These are phyloP conservation scores for Coemansia sp. DNA, from an alignment of 192 early-diverging fungal genomes.

Conservation along the genomic window DNA sequence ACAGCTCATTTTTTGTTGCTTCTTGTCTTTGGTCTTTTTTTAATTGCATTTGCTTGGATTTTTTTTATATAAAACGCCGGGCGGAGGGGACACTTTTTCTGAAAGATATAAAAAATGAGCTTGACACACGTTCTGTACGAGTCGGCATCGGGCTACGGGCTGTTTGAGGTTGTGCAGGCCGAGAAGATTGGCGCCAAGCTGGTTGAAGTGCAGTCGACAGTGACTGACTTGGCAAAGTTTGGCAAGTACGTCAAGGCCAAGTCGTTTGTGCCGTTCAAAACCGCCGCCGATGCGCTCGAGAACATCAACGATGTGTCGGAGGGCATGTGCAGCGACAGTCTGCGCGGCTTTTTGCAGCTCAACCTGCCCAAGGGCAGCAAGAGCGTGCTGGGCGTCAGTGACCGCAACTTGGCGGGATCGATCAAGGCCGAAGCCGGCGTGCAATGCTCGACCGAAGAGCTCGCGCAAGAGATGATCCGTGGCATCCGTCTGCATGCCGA, in stretches of 20 bases:
- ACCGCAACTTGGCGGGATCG: constrained; percentile 77
- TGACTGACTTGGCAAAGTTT: constrained; percentile 86
- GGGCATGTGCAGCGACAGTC: constrained; percentile 83
- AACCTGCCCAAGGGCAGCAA: constrained; percentile 82
- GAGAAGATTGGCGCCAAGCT: constrained; percentile 97
- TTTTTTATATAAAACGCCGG: background rate
- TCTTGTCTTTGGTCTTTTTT: background rate
- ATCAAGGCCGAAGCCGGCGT: constrained; percentile 65
- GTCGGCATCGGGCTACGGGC: constrained; percentile 93
- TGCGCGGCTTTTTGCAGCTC: constrained; percentile 93
- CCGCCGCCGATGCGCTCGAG: constrained; percentile 94
- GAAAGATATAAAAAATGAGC: constrained; percentile 10
- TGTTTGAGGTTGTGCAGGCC: constrained; percentile 89
- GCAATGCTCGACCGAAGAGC: constrained; percentile 79
- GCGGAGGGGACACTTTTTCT: background rate
- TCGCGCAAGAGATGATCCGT: constrained; percentile 87
- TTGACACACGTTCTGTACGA: constrained; percentile 78
- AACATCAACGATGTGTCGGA: constrained; percentile 99
- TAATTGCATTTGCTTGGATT: background rate
- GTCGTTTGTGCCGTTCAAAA: constrained; percentile 97
- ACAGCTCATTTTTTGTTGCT: background rate
- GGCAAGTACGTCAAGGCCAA: constrained; percentile 87
- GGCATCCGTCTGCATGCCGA: constrained; percentile 91
- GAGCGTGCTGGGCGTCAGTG: constrained; percentile 81
- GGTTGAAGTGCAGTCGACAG: constrained; percentile 78